These are phyloP conservation scores for Chlamydomonas eustigma DNA, from an alignment of 139 green algal species.

Conservation along the genomic window DNA sequence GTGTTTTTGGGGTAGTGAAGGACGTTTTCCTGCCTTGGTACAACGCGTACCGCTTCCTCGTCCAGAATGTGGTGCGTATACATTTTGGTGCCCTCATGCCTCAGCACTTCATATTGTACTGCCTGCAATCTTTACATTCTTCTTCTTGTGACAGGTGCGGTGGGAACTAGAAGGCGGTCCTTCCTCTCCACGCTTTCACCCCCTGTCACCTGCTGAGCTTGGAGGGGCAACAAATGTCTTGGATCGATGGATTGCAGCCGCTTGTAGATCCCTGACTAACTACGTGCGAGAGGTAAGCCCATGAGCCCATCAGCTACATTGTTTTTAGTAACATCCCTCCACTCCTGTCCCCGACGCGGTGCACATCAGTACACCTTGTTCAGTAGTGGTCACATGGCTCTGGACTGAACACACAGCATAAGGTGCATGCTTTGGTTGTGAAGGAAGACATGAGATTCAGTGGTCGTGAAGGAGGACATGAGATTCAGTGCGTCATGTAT, in stretches of 20 bases:
- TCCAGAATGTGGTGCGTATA: slow-evolving; percentile 30
- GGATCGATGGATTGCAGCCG: slow-evolving; percentile 82
- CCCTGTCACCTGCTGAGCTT: slow-evolving; percentile 8
- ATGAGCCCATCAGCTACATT: too few relatives aligned
- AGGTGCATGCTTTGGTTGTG: too few relatives aligned
- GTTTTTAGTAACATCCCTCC: too few relatives aligned
- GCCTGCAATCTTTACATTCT: too few relatives aligned
- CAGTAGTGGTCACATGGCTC: too few relatives aligned
- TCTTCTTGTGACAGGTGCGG: not conserved
- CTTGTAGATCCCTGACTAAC: slow-evolving; percentile 65
- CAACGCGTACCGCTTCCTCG: slow-evolving; percentile 91
- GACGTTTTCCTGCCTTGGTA: slow-evolving; percentile 99
- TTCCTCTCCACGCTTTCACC: slow-evolving; percentile 20
- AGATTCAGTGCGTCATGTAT: not conserved
- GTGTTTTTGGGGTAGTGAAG: slow-evolving; percentile 91
- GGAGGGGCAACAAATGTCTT: slow-evolving; percentile 73
- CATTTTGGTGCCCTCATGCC: not conserved
- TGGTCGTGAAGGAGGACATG: too few relatives aligned
- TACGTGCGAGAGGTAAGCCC: slow-evolving; percentile 63
- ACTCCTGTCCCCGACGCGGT: too few relatives aligned
- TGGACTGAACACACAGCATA: too few relatives aligned
- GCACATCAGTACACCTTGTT: too few relatives aligned
- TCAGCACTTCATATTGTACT: too few relatives aligned
- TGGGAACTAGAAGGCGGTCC: slow-evolving; percentile 14
- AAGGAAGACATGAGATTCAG: too few relatives aligned